These are phyloP conservation scores for Phialophora tarda DNA, from an alignment of 2,329 filamentous ascomycete species.

Conservation along the genomic window DNA sequence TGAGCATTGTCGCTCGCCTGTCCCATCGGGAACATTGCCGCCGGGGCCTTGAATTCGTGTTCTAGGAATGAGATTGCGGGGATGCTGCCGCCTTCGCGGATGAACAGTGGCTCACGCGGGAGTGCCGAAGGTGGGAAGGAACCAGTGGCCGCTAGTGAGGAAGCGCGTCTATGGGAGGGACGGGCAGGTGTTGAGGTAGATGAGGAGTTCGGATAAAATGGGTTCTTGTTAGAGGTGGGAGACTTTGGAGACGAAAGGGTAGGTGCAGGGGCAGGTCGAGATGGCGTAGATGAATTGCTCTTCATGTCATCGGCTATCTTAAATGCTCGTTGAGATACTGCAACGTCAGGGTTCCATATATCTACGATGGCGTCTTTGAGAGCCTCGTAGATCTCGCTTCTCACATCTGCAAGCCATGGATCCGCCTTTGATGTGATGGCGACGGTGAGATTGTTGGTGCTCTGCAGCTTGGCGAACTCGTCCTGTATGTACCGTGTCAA, in stretches of 20 bases:
- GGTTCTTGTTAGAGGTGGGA: neutral
- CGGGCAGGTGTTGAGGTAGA: conserved; percentile 22
- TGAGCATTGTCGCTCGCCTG: conserved; percentile 94
- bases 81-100: conserved; percentile 93
- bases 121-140: conserved; percentile 35
- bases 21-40: conserved; percentile 73
- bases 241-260: neutral
- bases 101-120: conserved; percentile 66
- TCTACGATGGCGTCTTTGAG: conserved; percentile 83
- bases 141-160: conserved; percentile 45
- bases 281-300: conserved; percentile 45
- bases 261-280: conserved; percentile 20
- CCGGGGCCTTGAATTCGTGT: conserved; percentile 37
- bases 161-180: conserved; percentile 43
- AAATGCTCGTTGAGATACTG: conserved; percentile 33
- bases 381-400: conserved; percentile 87
- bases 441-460: conserved; percentile 79
- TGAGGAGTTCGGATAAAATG: conserved; percentile 1
- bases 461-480: conserved; percentile 75
- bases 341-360: conserved; percentile 68
- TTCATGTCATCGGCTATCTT: conserved; percentile 8
- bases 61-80: conserved; percentile 82
- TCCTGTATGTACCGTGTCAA: conserved; percentile 71
- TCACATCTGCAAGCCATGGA: conserved; percentile 91
- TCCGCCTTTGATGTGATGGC: conserved; percentile 92